These are phyloP conservation scores for Fusarium siculi DNA, from an alignment of 2,329 filamentous ascomycete species.

Conservation along the genomic window DNA sequence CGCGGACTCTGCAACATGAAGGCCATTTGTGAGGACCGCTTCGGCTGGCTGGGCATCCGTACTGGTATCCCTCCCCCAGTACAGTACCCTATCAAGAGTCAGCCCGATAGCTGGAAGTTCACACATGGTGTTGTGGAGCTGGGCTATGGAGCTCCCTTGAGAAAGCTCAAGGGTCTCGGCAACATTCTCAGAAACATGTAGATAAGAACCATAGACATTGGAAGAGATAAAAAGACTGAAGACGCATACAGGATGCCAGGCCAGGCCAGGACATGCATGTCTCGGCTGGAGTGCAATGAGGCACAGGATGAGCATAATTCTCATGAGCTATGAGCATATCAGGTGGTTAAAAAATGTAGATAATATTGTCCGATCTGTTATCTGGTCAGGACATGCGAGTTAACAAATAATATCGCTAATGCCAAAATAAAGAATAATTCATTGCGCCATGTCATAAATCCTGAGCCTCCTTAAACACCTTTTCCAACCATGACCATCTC, in stretches of 20 bases:
- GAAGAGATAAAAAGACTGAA: neutral
- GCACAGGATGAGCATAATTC: neutral
- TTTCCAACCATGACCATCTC: neutral
- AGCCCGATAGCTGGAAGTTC: constrained; percentile 72
- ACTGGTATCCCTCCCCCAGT: constrained; percentile 85
- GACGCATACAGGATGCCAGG: neutral
- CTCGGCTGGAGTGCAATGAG: neutral
- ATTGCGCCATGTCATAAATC: constrained; percentile 9
- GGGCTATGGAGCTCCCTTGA: constrained; percentile 61
- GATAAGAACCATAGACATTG: neutral
- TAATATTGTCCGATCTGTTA: neutral
- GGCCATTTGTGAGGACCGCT: constrained; percentile 82
- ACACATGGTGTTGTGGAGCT: constrained; percentile 69
- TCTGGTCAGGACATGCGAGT: neutral
- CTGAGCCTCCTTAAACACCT: constrained; percentile 8
- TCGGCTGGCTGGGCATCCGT: constrained; percentile 68
- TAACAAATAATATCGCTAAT: neutral
- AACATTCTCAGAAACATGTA: constrained; percentile 58
- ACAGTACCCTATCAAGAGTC: constrained; percentile 80
- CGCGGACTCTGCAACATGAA: constrained; percentile 88
- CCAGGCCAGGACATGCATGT: neutral
- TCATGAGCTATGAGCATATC: constrained; percentile 9
- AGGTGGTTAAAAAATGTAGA: neutral
- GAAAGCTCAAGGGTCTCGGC: constrained; percentile 54
- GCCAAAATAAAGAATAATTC: neutral